Conservation (phyloP, 345 rosid species). For the Dimocarpus longan region DNA sequence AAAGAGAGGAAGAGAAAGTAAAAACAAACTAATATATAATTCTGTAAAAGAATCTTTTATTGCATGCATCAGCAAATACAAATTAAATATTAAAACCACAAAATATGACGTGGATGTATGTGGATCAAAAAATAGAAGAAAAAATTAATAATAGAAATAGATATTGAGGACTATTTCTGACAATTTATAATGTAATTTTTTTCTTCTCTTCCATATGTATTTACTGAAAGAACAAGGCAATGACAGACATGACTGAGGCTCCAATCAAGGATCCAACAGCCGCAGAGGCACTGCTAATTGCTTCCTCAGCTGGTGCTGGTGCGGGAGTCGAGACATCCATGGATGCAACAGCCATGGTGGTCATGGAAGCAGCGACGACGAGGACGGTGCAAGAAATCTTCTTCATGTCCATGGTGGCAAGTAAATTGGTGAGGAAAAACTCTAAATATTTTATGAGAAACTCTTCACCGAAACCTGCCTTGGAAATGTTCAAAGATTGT, state of each 20-base stretch:
- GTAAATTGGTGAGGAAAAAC: neutral
- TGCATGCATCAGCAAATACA: too few relatives aligned
- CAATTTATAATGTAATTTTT: too few relatives aligned
- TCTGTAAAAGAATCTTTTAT: too few relatives aligned
- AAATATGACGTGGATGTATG: too few relatives aligned
- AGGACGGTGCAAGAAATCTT: constrained; percentile 8
- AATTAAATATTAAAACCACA: too few relatives aligned
- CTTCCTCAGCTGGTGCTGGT: neutral
- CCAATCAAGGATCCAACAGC: constrained; percentile 10
- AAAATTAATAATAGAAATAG: too few relatives aligned
- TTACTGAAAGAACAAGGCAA: neutral
- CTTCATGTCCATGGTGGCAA: constrained; percentile 15
- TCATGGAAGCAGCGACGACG: neutral
- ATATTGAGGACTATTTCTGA: too few relatives aligned
- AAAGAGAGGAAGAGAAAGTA: too few relatives aligned
- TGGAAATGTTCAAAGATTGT: neutral
- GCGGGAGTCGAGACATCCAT: neutral
- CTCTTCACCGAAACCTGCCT: neutral
- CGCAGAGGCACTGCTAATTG: neutral
- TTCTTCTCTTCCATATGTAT: too few relatives aligned
- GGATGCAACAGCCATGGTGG: too few relatives aligned
- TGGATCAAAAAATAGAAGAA: too few relatives aligned
- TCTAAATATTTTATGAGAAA: neutral
- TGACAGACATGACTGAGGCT: neutral
- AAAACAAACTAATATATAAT: too few relatives aligned